phyloP scores from a whole-genome alignment of 371 early-diverging fungal genomes.

The Rhizopus sp. region DNA sequence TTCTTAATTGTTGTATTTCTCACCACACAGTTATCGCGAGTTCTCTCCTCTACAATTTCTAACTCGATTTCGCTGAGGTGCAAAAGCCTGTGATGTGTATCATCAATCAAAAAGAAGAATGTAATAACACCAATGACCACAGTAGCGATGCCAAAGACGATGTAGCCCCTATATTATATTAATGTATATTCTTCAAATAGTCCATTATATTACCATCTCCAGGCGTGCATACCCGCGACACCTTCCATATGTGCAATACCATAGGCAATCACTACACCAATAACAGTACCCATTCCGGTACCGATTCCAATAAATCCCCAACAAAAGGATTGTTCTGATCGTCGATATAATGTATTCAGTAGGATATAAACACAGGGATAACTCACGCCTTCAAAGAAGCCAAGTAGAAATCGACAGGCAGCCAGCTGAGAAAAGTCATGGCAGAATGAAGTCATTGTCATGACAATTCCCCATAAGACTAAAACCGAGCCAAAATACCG shows the following conservation, averaged over 20 bases:
- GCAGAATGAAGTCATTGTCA: slow-evolving; percentile 27
- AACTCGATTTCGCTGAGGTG: slow-evolving; percentile 35
- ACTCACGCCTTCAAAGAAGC: slow-evolving; percentile 37
- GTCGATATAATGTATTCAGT: slow-evolving; percentile 34
- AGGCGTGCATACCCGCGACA: slow-evolving; percentile 10
- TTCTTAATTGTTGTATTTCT: slow-evolving; percentile 25
- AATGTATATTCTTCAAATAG: background rate
- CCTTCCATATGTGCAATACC: slow-evolving; percentile 31
- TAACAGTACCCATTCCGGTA: slow-evolving; percentile 26
- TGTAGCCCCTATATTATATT: slow-evolving; percentile 29
- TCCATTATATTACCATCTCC: slow-evolving; percentile 26
- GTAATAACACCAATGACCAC: slow-evolving; percentile 29
- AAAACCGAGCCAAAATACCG: slow-evolving; percentile 31
- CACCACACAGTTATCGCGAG: slow-evolving; percentile 37
- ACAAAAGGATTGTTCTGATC: slow-evolving; percentile 31
- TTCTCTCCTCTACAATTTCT: slow-evolving; percentile 35
- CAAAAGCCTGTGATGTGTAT: slow-evolving; percentile 25
- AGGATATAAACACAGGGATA: slow-evolving; percentile 35
- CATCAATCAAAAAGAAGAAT: slow-evolving; percentile 36
- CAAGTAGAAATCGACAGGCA: slow-evolving; percentile 32
- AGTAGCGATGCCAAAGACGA: slow-evolving; percentile 37
- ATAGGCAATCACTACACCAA: slow-evolving; percentile 31
- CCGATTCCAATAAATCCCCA: slow-evolving; percentile 28
- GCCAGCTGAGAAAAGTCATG: slow-evolving; percentile 30
- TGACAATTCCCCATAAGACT: slow-evolving; percentile 35